Conservation (phyloP, 306 rosid species). For the Sicyos edulis region DNA sequence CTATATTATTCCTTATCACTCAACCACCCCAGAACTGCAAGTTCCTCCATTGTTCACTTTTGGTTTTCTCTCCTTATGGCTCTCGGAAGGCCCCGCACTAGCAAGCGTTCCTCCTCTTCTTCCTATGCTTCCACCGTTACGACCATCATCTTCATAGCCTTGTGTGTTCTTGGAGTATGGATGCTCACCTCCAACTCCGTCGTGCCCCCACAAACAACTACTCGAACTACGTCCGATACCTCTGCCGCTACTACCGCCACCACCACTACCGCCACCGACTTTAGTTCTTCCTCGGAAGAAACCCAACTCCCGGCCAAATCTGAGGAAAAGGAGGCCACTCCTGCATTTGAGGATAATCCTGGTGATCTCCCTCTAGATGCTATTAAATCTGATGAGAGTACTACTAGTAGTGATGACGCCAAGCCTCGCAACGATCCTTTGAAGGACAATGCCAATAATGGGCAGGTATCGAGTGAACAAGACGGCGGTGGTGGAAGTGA, state of each 20-base stretch:
- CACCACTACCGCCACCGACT: neutral
- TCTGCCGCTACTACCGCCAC: neutral
- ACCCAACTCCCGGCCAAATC: slow-evolving; percentile 11
- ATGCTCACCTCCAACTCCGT: slow-evolving; percentile 46
- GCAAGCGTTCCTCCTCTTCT: slow-evolving; percentile 47
- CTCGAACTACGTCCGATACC: slow-evolving; percentile 28
- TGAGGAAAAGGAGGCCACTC: slow-evolving; percentile 5
- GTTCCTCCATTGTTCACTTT: neutral
- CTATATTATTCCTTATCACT: neutral
- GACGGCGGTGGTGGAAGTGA: slow-evolving; percentile 21
- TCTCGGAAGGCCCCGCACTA: slow-evolving; percentile 47
- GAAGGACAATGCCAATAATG: neutral
- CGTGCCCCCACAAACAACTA: slow-evolving; percentile 26
- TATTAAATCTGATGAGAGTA: slow-evolving; percentile 41
- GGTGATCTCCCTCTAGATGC: slow-evolving; percentile 77
- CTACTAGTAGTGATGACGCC: neutral
- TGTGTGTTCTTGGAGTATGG: slow-evolving; percentile 66
- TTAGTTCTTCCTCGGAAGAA: neutral
- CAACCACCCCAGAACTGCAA: neutral
- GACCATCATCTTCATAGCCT: slow-evolving; percentile 42
- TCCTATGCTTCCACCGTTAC: slow-evolving; percentile 57
- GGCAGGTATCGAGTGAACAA: too few relatives aligned
- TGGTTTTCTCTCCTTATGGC: slow-evolving; percentile 35
- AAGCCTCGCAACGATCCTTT: neutral
- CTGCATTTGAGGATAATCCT: slow-evolving; percentile 55